Percentiles rank a stretch among this genome's conserved stretches.
Evolutionary conservation across 129 eudicot species (phyloP).

Genomic region (Helianthus tuberosus): DNA sequence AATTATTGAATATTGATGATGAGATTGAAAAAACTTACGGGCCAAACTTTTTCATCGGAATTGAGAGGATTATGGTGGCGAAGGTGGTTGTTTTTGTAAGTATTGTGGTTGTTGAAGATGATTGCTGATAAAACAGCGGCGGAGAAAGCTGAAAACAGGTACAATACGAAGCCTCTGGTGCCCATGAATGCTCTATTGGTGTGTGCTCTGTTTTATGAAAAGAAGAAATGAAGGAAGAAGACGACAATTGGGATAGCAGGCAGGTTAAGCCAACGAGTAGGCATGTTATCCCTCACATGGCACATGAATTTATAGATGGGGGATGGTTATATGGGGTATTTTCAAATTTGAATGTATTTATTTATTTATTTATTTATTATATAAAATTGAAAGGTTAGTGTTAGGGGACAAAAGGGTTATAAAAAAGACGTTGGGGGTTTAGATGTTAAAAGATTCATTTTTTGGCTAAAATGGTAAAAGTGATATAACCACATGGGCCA

Average conservation of each 20-base stretch:
- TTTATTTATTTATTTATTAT: not conserved
- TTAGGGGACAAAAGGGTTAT: too few relatives aligned
- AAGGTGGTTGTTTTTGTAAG: constrained; percentile 15
- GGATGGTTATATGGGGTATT: too few relatives aligned
- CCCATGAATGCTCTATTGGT: constrained; percentile 42
- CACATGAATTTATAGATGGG: constrained; percentile 25
- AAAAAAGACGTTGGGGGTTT: too few relatives aligned
- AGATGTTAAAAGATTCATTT: too few relatives aligned
- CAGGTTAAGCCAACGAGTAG: constrained; percentile 10
- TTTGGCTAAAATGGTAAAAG: too few relatives aligned
- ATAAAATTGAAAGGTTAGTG: too few relatives aligned
- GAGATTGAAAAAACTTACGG: constrained; percentile 47
- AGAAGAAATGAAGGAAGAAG: not conserved
- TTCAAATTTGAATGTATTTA: not conserved
- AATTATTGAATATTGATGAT: not conserved
- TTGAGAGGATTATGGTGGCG: constrained; percentile 6
- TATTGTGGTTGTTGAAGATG: constrained; percentile 42
- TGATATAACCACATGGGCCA: too few relatives aligned
- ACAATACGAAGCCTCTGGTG: constrained; percentile 58
- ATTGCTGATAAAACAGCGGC: constrained; percentile 53
- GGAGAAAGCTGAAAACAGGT: constrained; percentile 66
- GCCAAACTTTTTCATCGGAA: constrained; percentile 71
- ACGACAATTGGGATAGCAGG: not conserved
- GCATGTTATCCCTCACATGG: constrained; percentile 44
- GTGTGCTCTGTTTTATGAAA: not conserved